These are phyloP conservation scores for Puccinia sorghi DNA, from an alignment of 1,284 basidiomycete species.

Conservation along the genomic window DNA sequence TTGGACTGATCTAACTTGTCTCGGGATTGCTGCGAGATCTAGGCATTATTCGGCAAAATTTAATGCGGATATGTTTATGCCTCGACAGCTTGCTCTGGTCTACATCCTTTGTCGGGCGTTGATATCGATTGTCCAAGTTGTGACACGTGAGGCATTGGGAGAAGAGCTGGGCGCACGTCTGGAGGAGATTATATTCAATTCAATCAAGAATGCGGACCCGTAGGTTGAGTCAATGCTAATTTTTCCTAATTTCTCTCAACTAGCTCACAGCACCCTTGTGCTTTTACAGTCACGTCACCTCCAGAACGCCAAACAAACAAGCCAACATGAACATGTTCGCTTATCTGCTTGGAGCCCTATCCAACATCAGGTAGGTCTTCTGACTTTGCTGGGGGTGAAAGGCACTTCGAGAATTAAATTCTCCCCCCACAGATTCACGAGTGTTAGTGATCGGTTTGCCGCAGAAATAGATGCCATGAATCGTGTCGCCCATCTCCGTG, in stretches of 20 bases:
- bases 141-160: slow-evolving; percentile 73
- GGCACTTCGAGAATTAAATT: background rate
- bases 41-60: slow-evolving; percentile 11
- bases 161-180: slow-evolving; percentile 74
- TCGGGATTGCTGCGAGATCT: background rate
- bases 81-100: slow-evolving; percentile 67
- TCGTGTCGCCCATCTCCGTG: slow-evolving; percentile 24
- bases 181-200: slow-evolving; percentile 82
- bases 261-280: background rate
- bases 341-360: slow-evolving; percentile 76
- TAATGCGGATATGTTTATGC: slow-evolving; percentile 11
- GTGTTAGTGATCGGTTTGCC: slow-evolving; percentile 49
- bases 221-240: slow-evolving; percentile 51
- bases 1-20: background rate
- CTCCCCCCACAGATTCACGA: slow-evolving; percentile 32
- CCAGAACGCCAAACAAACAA: slow-evolving; percentile 70
- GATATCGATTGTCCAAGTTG: slow-evolving; percentile 71
- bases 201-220: slow-evolving; percentile 74
- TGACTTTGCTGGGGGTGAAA: background rate
- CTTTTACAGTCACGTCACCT: slow-evolving; percentile 21
- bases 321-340: slow-evolving; percentile 78
- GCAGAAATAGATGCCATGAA: slow-evolving; percentile 44
- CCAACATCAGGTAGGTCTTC: slow-evolving; percentile 67
- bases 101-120: slow-evolving; percentile 85
- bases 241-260: background rate